Conservation (phyloP, 1,139 yeast species). For the Nakaseomyces glabratus region DNA sequence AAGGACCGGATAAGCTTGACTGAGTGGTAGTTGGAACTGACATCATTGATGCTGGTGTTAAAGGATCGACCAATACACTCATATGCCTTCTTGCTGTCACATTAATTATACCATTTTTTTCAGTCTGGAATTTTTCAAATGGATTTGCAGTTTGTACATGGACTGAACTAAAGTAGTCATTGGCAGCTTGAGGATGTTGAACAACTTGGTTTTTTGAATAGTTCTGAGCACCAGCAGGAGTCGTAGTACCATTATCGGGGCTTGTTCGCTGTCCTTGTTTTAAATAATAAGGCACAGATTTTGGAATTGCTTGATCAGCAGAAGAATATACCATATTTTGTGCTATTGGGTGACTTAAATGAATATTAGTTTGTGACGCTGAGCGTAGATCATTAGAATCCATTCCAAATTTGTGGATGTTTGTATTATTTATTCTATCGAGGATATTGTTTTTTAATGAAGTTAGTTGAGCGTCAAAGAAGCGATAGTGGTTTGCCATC, state of each 20-base stretch:
- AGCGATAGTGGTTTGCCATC: background rate
- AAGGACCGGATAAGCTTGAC: conserved; percentile 3
- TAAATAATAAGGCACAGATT: too few relatives aligned
- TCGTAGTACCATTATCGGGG: too few relatives aligned
- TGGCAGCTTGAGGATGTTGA: background rate
- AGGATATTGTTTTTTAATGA: background rate
- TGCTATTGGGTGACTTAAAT: too few relatives aligned
- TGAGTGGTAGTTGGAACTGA: conserved; percentile 8
- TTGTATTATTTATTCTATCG: conserved; percentile 1
- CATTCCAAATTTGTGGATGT: too few relatives aligned
- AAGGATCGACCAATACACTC: conserved; percentile 32
- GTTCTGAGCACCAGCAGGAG: too few relatives aligned
- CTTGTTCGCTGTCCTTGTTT: too few relatives aligned
- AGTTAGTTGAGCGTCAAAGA: conserved; percentile 2
- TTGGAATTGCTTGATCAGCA: too few relatives aligned
- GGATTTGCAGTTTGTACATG: background rate
- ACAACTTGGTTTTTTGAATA: too few relatives aligned
- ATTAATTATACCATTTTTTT: conserved; percentile 2
- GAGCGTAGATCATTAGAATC: too few relatives aligned
- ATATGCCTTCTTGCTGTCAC: conserved; percentile 26
- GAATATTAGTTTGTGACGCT: too few relatives aligned
- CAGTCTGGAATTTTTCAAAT: conserved; percentile 4
- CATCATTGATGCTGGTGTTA: conserved; percentile 24
- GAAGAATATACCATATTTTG: too few relatives aligned
- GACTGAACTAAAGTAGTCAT: conserved; percentile 5